A percentile compares a stretch with the other conserved stretches of the same genome.
Conservation (phyloP, 2,329 filamentous ascomycete species). For the Thielaviopsis punctulata region DNA sequence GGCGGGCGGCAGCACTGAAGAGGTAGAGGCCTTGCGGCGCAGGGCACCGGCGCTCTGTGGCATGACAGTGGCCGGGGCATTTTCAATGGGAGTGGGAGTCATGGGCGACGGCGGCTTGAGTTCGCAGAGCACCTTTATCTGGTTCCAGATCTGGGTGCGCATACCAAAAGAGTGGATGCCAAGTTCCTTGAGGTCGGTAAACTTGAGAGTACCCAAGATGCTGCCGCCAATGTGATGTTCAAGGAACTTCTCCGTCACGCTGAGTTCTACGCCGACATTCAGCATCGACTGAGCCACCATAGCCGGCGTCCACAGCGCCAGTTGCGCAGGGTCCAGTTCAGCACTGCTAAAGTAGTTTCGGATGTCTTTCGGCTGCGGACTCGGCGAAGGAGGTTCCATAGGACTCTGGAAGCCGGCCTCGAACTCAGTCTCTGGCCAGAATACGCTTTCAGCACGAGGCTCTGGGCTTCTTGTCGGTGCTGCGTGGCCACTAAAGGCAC, state of each 20-base stretch:
- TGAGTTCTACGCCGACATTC: slow-evolving; percentile 59
- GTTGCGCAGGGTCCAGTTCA: slow-evolving; percentile 39
- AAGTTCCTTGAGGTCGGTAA: slow-evolving; percentile 70
- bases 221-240: slow-evolving; percentile 83
- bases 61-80: slow-evolving; percentile 31
- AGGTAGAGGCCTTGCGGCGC: slow-evolving; percentile 11
- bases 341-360: slow-evolving; percentile 38
- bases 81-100: slow-evolving; percentile 44
- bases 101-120: slow-evolving; percentile 32
- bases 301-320: slow-evolving; percentile 53
- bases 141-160: slow-evolving; percentile 61
- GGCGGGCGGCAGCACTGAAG: slow-evolving; percentile 13
- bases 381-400: not conserved
- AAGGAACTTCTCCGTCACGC: slow-evolving; percentile 67
- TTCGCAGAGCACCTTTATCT: slow-evolving; percentile 53
- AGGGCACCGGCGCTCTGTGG: slow-evolving; percentile 20
- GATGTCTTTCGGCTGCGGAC: not conserved
- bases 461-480: not conserved
- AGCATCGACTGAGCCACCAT: slow-evolving; percentile 80
- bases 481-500: not conserved
- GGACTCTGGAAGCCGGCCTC: not conserved
- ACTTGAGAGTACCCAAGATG: slow-evolving; percentile 78
- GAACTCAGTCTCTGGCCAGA: slow-evolving; percentile 13
- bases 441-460: slow-evolving; percentile 17
- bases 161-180: slow-evolving; percentile 70